Base-by-base conservation (phyloP, 2,329 filamentous ascomycete species). In the Dothiorella sarmentorum region DNA sequence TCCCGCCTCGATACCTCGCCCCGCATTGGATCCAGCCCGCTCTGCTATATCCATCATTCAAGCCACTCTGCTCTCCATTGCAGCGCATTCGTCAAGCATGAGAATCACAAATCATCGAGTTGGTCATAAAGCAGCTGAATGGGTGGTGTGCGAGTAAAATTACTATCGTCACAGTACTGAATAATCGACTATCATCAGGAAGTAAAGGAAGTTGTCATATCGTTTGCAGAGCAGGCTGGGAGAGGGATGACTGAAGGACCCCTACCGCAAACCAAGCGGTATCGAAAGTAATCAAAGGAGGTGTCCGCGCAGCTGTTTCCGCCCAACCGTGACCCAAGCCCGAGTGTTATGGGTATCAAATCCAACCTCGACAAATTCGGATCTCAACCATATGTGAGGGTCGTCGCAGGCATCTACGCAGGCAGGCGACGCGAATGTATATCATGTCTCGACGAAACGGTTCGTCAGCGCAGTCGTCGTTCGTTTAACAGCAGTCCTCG, bases 401-500 rank as follows among this genome's bases (percentile, higher is more conserved):
- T 26, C 40, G 26, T 56, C 52, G 52, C 52, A 56, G 31, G 29
- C 52, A n/a, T 44, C 17, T 7, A 22, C 17, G 13, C 40, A 24
- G 20, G 27, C 38, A 18, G 20, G 27, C 38, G 27, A 44, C 52
- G 38, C 38, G 17, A 29, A 33, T 35, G 26, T 38, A 11, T 38
- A 9, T 38, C 47, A 24, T 22, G 37, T 40, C n/a, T 40, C 35
- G 37, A n/a, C 15, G 20, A 15, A 24, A 40, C 22, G 15, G 24
- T 29, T 38, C 31, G 17, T 58, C 31, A 20, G 18, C 7, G 43
- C 17, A 18, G 37, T n/a, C 37, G 27, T 38, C 7, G 37, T 17
- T n/a, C 42, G 52, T 45, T 59, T 60, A 69, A 45, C 66, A 70
- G 62, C 70, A 72, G 15, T 72, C 70, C 56, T 64, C 69, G 6